Evolutionary conservation across 805 yeast species (phyloP).

Genomic region (Kluyveromyces lactis): DNA sequence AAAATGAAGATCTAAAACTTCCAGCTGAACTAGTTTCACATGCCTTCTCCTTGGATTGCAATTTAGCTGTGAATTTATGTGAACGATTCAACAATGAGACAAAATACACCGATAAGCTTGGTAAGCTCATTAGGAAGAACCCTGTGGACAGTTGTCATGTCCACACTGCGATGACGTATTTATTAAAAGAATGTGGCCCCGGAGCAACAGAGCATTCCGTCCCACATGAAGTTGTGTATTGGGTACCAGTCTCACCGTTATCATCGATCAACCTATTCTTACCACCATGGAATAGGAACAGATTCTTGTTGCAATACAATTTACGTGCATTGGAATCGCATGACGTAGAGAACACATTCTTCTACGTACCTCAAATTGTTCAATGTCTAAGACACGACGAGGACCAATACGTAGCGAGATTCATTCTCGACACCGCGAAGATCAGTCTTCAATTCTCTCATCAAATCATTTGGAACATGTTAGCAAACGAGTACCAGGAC

Average conservation of each 20-base stretch:
- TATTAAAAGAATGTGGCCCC: constrained; percentile 6
- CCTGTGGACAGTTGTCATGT: constrained; percentile 42
- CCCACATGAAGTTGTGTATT: constrained; percentile 41
- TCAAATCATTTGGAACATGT: constrained; percentile 96
- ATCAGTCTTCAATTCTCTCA: constrained; percentile 90
- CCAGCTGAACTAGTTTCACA: constrained; percentile 34
- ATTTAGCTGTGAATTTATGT: constrained; percentile 62
- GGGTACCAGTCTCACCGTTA: constrained; percentile 74
- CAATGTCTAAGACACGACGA: constrained; percentile 80
- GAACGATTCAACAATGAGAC: constrained; percentile 43
- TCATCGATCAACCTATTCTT: constrained; percentile 77
- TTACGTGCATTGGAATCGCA: constrained; percentile 84
- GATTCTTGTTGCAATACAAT: constrained; percentile 73
- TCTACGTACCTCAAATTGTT: constrained; percentile 96
- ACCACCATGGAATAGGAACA: constrained; percentile 61
- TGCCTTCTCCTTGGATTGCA: constrained; percentile 64
- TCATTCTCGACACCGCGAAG: constrained; percentile 85
- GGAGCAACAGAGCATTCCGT: constrained; percentile 6
- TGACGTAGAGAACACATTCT: constrained; percentile 82
- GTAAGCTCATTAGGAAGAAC: constrained; percentile 38
- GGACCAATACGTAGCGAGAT: constrained; percentile 78
- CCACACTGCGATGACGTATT: constrained; percentile 15
- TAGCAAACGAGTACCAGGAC: constrained; percentile 85
- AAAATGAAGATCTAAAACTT: constrained; percentile 30
- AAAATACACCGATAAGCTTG: constrained; percentile 30